These are phyloP conservation scores for Phytophthora crassamura DNA, from an alignment of 352 stramenopile genomes.

Conservation along the genomic window DNA sequence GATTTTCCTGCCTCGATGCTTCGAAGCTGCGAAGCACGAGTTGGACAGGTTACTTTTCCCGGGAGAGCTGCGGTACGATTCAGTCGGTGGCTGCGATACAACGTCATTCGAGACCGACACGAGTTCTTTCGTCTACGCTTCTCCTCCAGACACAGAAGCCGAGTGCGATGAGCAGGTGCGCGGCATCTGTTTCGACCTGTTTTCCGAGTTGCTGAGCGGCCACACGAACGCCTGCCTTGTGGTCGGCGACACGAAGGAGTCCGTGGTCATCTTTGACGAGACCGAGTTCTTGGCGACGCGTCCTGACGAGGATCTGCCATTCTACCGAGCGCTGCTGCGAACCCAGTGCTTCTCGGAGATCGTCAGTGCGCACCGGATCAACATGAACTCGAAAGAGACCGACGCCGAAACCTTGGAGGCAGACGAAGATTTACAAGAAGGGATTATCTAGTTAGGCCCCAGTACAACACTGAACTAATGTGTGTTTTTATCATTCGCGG, in stretches of 20 bases:
- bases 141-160: slow-evolving; percentile 26
- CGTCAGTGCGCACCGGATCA: slow-evolving; percentile 77
- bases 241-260: slow-evolving; percentile 87
- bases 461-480: slow-evolving; percentile 8
- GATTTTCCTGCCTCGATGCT: slow-evolving; percentile 63
- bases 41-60: slow-evolving; percentile 66
- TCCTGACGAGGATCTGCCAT: slow-evolving; percentile 59
- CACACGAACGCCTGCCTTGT: slow-evolving; percentile 82
- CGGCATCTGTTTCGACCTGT: slow-evolving; percentile 72
- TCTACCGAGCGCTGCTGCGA: slow-evolving; percentile 74
- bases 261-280: slow-evolving; percentile 89
- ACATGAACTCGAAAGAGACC: slow-evolving; percentile 48
- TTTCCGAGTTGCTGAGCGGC: slow-evolving; percentile 63
- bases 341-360: slow-evolving; percentile 89
- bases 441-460: slow-evolving; percentile 46
- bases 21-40: slow-evolving; percentile 59
- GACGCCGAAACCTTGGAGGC: slow-evolving; percentile 30
- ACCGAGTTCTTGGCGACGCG: slow-evolving; percentile 79
- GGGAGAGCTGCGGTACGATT: slow-evolving; percentile 44
- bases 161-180: slow-evolving; percentile 60
- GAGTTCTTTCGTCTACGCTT: slow-evolving; percentile 23
- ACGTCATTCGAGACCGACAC: slow-evolving; percentile 3
- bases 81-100: slow-evolving; percentile 42
- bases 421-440: slow-evolving; percentile 53
- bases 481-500: no score